A percentile compares a stretch with the other conserved stretches of the same genome.
Conservation (phyloP, 148 eudicot species). For the Camellia lanceoleosa region DNA sequence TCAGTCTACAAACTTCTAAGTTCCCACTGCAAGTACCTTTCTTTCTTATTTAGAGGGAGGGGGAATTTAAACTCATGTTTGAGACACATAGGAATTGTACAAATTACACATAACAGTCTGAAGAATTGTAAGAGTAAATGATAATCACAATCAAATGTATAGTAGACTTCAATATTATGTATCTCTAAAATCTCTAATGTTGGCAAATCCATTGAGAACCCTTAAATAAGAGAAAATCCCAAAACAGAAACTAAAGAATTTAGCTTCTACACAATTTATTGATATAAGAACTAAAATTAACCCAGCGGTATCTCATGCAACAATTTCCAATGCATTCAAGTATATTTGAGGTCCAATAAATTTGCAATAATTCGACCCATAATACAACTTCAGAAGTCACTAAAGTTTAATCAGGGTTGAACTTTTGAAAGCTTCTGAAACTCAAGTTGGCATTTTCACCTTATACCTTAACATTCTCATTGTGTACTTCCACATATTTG, state of each 20-base stretch:
- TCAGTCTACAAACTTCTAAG: not conserved
- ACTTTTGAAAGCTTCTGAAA: not conserved
- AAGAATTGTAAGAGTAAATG: too few species aligned
- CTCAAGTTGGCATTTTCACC: slow-evolving; percentile 5
- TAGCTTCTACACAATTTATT: not conserved
- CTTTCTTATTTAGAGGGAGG: not conserved
- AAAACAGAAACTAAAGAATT: not conserved
- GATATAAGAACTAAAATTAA: not conserved
- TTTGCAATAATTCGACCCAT: not conserved
- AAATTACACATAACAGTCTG: too few species aligned
- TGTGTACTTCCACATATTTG: not conserved
- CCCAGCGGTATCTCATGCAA: not conserved
- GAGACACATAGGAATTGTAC: not conserved
- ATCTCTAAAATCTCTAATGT: not conserved
- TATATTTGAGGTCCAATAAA: not conserved
- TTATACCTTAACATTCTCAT: not conserved
- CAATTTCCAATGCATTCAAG: not conserved
- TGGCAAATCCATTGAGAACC: not conserved
- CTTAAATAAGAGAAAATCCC: not conserved
- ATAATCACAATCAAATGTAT: not conserved
- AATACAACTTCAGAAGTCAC: not conserved
- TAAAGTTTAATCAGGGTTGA: not conserved
- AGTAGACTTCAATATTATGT: not conserved
- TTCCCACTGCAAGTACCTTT: not conserved
- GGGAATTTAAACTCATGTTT: not conserved